phyloP scores from a whole-genome alignment of 495 filamentous ascomycete genomes.

The Thozetella sp. region DNA sequence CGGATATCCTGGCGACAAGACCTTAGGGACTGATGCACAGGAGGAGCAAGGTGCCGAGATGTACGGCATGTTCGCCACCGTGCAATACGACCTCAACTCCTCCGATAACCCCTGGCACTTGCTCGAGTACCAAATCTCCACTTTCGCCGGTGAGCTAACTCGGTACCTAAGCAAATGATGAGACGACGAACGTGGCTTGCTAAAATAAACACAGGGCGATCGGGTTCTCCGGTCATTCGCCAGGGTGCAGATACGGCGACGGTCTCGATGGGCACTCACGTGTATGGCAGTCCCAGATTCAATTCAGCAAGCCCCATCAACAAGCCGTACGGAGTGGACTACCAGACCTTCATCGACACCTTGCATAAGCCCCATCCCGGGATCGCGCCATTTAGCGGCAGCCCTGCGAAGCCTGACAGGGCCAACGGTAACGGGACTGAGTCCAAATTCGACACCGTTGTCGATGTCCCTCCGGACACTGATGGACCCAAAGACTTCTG shows the following conservation, averaged over 20 bases:
- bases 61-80: slow-evolving; percentile 33
- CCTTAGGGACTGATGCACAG: slow-evolving; percentile 8
- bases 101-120: slow-evolving; percentile 17
- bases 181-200: background rate
- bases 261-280: slow-evolving; percentile 31
- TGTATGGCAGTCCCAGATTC: slow-evolving; percentile 24
- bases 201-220: slow-evolving; percentile 21
- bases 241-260: slow-evolving; percentile 10
- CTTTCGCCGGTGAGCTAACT: slow-evolving; percentile 29
- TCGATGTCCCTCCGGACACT: background rate
- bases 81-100: slow-evolving; percentile 23
- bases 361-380: slow-evolving; percentile 16
- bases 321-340: slow-evolving; percentile 22
- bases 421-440: background rate
- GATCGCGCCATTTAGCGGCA: background rate
- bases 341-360: slow-evolving; percentile 9
- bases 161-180: background rate
- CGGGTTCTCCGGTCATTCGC: slow-evolving; percentile 33
- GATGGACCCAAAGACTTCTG: slow-evolving; percentile 20
- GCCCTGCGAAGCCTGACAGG: slow-evolving; percentile 12
- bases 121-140: slow-evolving; percentile 38
- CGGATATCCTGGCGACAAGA: slow-evolving; percentile 41
- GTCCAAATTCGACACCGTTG: background rate
- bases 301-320: slow-evolving; percentile 35
- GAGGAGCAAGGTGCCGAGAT: slow-evolving; percentile 37